Percentiles rank a stretch among this genome's conserved stretches.
Evolutionary conservation across 805 yeast species (phyloP).

Genomic region (Spathaspora passalidarum): DNA sequence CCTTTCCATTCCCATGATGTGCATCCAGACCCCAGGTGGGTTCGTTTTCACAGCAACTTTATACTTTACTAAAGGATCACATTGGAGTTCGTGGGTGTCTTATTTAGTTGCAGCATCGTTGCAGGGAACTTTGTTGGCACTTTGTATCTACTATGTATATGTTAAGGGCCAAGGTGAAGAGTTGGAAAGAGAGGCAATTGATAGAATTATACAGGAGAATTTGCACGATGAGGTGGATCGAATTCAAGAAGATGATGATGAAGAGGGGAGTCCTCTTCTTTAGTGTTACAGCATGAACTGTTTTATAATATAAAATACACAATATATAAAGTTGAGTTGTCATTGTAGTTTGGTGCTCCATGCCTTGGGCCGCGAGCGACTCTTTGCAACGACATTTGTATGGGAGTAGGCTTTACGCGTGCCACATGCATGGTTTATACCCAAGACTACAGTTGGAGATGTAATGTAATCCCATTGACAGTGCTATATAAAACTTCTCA

Average conservation of each 20-base stretch:
- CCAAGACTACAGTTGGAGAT: too few relatives aligned
- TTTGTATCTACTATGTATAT: conserved; percentile 56
- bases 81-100: conserved; percentile 87
- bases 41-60: conserved; percentile 73
- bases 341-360: too few relatives aligned
- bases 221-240: conserved; percentile 11
- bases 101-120: conserved; percentile 67
- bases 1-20: conserved; percentile 75
- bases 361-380: too few relatives aligned
- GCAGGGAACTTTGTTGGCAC: conserved; percentile 57
- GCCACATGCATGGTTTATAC: too few relatives aligned
- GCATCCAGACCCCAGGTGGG: conserved; percentile 89
- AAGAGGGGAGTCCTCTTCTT: conserved; percentile 1
- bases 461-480: conserved; percentile 3
- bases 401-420: too few relatives aligned
- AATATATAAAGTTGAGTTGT: background rate
- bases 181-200: conserved; percentile 27
- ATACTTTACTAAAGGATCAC: conserved; percentile 67
- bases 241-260: background rate
- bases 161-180: conserved; percentile 22
- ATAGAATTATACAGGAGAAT: conserved; percentile 28
- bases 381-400: too few relatives aligned
- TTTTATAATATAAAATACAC: background rate
- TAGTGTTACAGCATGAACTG: background rate
- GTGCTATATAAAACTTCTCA: conserved; percentile 18